Evolutionary conservation across 2,329 filamentous ascomycete genomes (phyloP), one percentile per base, ranked within the genome.

Genomic region (Blastomyces silverae): DNA sequence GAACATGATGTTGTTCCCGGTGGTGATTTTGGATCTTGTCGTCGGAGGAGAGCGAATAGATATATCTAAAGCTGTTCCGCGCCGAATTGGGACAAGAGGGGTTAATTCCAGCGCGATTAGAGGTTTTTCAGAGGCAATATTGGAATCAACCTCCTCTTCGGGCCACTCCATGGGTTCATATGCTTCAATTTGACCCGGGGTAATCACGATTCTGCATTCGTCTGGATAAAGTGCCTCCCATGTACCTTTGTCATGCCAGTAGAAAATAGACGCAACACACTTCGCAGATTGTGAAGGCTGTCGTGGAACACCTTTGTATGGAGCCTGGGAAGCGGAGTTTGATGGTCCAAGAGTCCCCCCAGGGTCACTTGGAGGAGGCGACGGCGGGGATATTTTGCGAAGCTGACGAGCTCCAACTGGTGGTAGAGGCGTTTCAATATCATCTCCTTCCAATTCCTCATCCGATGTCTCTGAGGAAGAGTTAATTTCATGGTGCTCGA

Each of bases 61-160:
- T 63, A 99, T 90, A 74, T 99, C 94, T 42, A 99, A 85, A 3
- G 90, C 90, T 28, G 92, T 99, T 71, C 92, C 94, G 72, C 93
- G 89, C 67, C 93, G 87, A 67, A 97, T 87, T 69, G 92, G 89
- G 8, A 97, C 93, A 48, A 96, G 81, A 0, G 94, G 94, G 0
- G 93, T 97, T 53, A 99, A 85, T 72, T 96, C 91, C 44, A 97
- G 84, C 6, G 89, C 89, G 66, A 88, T 77, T 42, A 88, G 77
- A 42, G 85, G 86, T 64, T 80, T 79, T 68, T 72, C 46, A n/a
- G 46, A 34, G 17, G 44, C 6, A 17, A 61, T 50, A 28, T 15
- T 39, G 3, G 63, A 25, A 28, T 46, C 20, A 25, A 3, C 42
- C 22, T 53, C 65, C 48, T 62, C 66, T 48, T 69, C 70, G 37